Evolutionary conservation across 2,329 filamentous ascomycete genomes (phyloP).

Genomic region (Chrysoporthe austroafricana): DNA sequence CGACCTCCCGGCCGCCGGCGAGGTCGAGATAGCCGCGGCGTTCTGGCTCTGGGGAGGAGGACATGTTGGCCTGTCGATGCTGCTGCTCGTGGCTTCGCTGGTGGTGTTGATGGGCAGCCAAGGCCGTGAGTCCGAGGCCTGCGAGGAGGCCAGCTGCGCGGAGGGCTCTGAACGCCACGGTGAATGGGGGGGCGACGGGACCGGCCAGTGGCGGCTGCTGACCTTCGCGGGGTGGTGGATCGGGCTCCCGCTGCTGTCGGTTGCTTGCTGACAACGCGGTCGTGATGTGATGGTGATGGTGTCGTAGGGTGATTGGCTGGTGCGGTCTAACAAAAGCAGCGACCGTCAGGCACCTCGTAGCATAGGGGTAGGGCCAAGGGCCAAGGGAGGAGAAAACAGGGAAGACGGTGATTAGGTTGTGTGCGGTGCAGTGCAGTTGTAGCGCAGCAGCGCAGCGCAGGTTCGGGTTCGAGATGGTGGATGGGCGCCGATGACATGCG

Average conservation of each 20-base stretch:
- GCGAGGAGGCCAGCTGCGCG: constrained; percentile 59
- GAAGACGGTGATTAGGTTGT: neutral
- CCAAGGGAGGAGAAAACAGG: neutral
- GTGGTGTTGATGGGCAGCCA: constrained; percentile 57
- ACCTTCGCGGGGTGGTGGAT: neutral
- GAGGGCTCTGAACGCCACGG: constrained; percentile 60
- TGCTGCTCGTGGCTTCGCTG: constrained; percentile 47
- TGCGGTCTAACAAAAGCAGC: neutral
- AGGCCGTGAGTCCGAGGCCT: constrained; percentile 61
- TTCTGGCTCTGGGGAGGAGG: constrained; percentile 26
- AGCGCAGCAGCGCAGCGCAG: no score
- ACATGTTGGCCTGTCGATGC: constrained; percentile 34
- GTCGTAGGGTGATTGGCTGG: neutral
- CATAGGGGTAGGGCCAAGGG: neutral
- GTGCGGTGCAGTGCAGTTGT: neutral
- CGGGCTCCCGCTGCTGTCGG: neutral
- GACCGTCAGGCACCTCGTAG: neutral
- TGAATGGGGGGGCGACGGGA: constrained; percentile 35
- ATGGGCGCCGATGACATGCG: no score
- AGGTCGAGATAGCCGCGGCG: constrained; percentile 51
- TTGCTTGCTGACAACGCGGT: neutral
- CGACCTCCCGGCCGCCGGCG: constrained; percentile 64
- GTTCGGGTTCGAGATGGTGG: no score
- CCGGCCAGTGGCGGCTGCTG: neutral
- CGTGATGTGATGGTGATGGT: no score